phyloP scores from a whole-genome alignment of 176 grass and related monocot genomes.

The Dactylis glomerata region DNA sequence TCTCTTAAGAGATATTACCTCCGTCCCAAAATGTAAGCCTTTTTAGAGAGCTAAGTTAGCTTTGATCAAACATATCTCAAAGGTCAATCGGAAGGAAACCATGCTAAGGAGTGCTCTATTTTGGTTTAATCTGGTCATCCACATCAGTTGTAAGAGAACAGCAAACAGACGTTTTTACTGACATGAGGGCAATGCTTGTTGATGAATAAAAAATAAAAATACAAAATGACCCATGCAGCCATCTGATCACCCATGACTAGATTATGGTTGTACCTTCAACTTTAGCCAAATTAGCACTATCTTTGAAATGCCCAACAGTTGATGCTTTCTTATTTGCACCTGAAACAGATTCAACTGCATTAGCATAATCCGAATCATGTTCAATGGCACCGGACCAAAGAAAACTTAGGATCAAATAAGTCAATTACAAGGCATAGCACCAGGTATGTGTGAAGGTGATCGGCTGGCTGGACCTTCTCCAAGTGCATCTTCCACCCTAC shows the following conservation, averaged over 20 bases:
- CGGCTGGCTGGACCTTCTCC: constrained; percentile 57
- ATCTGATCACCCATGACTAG: neutral
- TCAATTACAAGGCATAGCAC: constrained; percentile 42
- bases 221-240: neutral
- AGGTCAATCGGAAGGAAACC: neutral
- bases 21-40: too few relatives aligned
- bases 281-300: constrained; percentile 60
- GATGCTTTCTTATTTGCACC: constrained; percentile 90
- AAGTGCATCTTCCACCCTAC: constrained; percentile 82
- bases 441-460: constrained; percentile 65
- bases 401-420: neutral
- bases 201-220: constrained; percentile 4
- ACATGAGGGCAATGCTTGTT: neutral
- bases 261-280: constrained; percentile 56
- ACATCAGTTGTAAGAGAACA: neutral
- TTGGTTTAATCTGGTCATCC: neutral
- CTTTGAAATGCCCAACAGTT: constrained; percentile 64
- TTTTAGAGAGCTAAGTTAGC: too few relatives aligned
- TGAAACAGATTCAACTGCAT: constrained; percentile 40
- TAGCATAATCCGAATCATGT: constrained; percentile 11
- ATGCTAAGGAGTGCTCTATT: constrained; percentile 7
- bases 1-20: constrained; percentile 1
- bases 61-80: neutral
- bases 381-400: neutral
- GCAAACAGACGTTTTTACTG: neutral